Percentiles rank a stretch among this genome's conserved stretches.
Evolutionary conservation across 129 eudicot genomes (phyloP).

Genomic region (carrot (Daucus carota)): DNA sequence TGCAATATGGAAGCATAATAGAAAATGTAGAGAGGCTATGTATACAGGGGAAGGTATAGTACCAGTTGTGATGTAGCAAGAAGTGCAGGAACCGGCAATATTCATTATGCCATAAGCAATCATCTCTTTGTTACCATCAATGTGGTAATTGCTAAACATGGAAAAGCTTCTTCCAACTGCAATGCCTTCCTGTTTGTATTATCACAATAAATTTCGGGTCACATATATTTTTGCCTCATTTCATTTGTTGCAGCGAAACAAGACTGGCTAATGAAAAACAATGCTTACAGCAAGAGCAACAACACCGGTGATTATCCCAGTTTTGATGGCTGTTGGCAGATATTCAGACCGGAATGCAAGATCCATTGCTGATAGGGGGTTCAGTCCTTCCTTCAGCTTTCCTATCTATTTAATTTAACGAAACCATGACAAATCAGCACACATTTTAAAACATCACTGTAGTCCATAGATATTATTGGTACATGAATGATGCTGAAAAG

Average conservation of each 20-base stretch:
- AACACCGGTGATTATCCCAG: constrained; percentile 95
- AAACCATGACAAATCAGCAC: not conserved
- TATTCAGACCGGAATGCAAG: constrained; percentile 61
- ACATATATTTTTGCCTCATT: not conserved
- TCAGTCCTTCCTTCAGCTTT: constrained; percentile 76
- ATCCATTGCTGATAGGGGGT: constrained; percentile 68
- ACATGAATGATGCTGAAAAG: not conserved
- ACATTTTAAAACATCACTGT: not conserved
- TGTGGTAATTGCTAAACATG: constrained; percentile 89
- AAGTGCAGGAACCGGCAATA: constrained; percentile 90
- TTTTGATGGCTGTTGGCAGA: constrained; percentile 62
- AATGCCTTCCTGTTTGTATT: constrained; percentile 74
- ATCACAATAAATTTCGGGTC: not conserved
- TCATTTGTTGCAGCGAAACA: not conserved
- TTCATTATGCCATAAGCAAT: constrained; percentile 96
- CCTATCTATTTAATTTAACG: constrained; percentile 16
- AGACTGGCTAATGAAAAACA: not conserved
- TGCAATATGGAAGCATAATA: not conserved
- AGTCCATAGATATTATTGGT: not conserved
- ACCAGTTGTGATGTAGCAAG: constrained; percentile 96
- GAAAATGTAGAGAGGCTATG: too few species aligned
- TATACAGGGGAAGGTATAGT: not conserved
- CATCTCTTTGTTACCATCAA: constrained; percentile 99
- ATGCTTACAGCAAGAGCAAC: constrained; percentile 84
- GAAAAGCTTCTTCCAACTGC: constrained; percentile 98